Evolutionary conservation across 2,329 filamentous ascomycete genomes (phyloP).

Genomic region (Apiospora pterosperma): DNA sequence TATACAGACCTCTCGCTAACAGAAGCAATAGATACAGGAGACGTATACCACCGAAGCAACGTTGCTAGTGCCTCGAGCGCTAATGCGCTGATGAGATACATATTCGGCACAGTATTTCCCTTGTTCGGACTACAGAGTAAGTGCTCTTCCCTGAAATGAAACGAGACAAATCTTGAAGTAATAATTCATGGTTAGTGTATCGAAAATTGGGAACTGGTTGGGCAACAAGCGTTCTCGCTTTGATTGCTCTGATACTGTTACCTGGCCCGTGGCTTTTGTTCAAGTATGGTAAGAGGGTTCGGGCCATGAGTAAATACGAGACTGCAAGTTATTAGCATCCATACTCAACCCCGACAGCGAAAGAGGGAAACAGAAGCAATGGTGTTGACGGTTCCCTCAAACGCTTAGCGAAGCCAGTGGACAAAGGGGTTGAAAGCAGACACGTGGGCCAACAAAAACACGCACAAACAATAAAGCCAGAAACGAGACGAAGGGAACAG

Average conservation of each 20-base stretch:
- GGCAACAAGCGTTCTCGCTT: slow-evolving; percentile 44
- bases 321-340: slow-evolving; percentile 23
- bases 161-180: fast-evolving
- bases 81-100: slow-evolving; percentile 55
- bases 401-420: neutral
- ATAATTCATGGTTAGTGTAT: slow-evolving; percentile 33
- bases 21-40: slow-evolving; percentile 32
- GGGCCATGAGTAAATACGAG: slow-evolving; percentile 36
- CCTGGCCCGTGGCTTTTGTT: slow-evolving; percentile 53
- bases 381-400: neutral
- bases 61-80: slow-evolving; percentile 58
- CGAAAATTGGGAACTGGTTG: slow-evolving; percentile 39
- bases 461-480: too few species aligned
- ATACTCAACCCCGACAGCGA: neutral
- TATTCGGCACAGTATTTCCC: slow-evolving; percentile 54
- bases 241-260: slow-evolving; percentile 43
- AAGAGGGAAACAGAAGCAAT: neutral
- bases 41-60: slow-evolving; percentile 52
- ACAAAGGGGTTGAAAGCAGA: neutral
- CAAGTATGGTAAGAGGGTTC: slow-evolving; percentile 41
- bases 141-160: slow-evolving; percentile 11
- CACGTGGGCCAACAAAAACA: neutral
- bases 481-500: neutral
- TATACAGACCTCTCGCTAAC: neutral
- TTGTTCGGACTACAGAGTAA: slow-evolving; percentile 57